Conservation (phyloP, 768 basidiomycete genomes). For the Rhodotorula graminis region DNA sequence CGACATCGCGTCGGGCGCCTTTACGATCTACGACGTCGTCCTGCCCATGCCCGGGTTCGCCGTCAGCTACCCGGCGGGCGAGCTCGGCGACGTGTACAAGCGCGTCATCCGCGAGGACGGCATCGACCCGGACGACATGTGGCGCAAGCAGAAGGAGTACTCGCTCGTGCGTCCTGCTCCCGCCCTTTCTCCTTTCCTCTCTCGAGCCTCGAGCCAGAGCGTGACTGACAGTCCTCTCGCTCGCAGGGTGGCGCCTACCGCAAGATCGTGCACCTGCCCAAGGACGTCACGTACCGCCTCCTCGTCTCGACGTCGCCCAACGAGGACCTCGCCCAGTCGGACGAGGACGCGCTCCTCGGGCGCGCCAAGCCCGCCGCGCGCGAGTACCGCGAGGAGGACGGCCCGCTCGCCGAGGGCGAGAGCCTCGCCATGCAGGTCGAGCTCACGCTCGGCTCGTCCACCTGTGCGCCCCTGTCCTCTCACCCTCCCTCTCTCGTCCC, state of each 20-base stretch:
- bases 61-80: constrained; percentile 83
- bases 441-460: constrained; percentile 78
- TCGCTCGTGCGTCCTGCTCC: constrained; percentile 25
- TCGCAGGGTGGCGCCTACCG: constrained; percentile 82
- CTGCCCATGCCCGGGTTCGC: constrained; percentile 97
- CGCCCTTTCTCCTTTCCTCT: background rate
- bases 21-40: constrained; percentile 88
- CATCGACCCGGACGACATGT: constrained; percentile 81
- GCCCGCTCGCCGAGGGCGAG: constrained; percentile 56
- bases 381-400: constrained; percentile 40
- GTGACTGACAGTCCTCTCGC: background rate
- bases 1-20: constrained; percentile 62
- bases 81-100: constrained; percentile 76
- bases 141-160: constrained; percentile 72
- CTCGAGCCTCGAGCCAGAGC: background rate
- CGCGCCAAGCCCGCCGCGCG: constrained; percentile 65
- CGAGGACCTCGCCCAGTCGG: constrained; percentile 82
- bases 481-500: background rate
- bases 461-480: constrained; percentile 53
- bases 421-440: constrained; percentile 83
- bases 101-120: constrained; percentile 79
- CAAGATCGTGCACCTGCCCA: constrained; percentile 79
- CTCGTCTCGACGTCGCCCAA: constrained; percentile 90
- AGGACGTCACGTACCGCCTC: constrained; percentile 71
- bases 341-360: constrained; percentile 84